phyloP scores from a whole-genome alignment of 495 filamentous ascomycete genomes.

The Trichoderma gamsii region DNA sequence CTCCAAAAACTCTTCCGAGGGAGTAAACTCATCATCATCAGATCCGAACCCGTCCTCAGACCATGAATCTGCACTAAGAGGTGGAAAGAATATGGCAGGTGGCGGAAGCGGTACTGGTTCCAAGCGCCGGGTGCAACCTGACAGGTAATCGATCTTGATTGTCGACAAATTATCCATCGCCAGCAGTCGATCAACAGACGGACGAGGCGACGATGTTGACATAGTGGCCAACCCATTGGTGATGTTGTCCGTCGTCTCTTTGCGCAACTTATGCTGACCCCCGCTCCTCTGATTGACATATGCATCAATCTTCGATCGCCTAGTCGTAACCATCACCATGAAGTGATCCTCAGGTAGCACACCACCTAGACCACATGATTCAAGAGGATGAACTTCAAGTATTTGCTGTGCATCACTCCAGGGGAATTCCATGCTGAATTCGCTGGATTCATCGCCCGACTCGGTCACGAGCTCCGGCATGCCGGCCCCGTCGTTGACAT shows the following conservation, averaged over 20 bases:
- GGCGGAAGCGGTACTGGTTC: conserved; percentile 40
- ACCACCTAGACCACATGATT: conserved; percentile 59
- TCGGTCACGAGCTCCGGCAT: conserved; percentile 19
- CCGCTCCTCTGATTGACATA: neutral
- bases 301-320: conserved; percentile 29
- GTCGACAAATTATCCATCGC: neutral
- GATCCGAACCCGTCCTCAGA: conserved; percentile 28
- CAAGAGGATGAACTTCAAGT: conserved; percentile 33
- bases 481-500: conserved; percentile 21
- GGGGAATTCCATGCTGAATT: conserved; percentile 26
- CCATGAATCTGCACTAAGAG: conserved; percentile 28
- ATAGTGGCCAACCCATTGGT: conserved; percentile 31
- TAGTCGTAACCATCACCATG: conserved; percentile 47
- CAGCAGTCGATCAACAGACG: conserved; percentile 10
- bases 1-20: conserved; percentile 24
- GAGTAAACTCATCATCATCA: conserved; percentile 21
- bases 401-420: conserved; percentile 31
- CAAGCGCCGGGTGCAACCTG: conserved; percentile 25
- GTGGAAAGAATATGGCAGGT: conserved; percentile 35
- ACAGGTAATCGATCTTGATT: conserved; percentile 35
- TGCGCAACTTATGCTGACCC: conserved; percentile 16
- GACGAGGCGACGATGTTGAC: conserved; percentile 31
- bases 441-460: conserved; percentile 21
- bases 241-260: conserved; percentile 32
- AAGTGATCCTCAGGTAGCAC: conserved; percentile 65